Base-by-base conservation (phyloP, 352 stramenopile species). In the Elongisporangium undulatum region DNA sequence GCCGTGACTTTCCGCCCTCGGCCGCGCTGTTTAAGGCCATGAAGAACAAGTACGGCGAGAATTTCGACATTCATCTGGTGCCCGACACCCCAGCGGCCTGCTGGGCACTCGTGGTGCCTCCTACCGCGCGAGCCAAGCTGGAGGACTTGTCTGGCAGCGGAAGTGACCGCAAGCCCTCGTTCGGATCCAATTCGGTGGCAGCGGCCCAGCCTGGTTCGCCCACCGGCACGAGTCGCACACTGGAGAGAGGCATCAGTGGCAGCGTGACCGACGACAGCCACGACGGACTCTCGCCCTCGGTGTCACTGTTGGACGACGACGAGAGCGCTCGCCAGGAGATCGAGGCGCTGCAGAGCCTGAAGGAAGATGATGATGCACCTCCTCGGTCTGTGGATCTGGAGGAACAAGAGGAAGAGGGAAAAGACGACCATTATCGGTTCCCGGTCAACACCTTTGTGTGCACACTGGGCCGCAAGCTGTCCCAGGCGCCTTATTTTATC, bases 401-500 rank as follows among this genome's bases (percentile, higher is more conserved):
- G 3, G 64, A 63, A 10, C 69, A 79, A 39, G 71, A 85, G 34
- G 65, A 69, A 1, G 49, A 56, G 15, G 61, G 56, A 6, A 77
- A 82, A 17, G 79, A 88, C 3, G 72, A 63, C 6, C 69, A 71
- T 10, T 90, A 91, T 65, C 69, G 75, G 26, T 92, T 92, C 60
- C 85, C 85, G 2, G 82, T 94, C 7, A 91, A 92, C 48, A 92
- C 85, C 3, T 94, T 94, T 55, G 84, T 92, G 45, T 94, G 85
- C 67, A 94, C 84, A 3, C 66, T 94, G 34, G 82, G 85, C 5
- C 74, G 84, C 41, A 94, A 94, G 57, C 68, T 92, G 16, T 92
- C 80, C 15, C 85, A 94, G 59, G 85, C 85, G 45, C 84, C 85
- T 7, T 94, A 94, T 64, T 94, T 76, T 63, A 91, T 94, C 67